Percentiles rank a stretch among this genome's conserved stretches.
These are phyloP conservation scores for Ogataea populi-albae DNA, from an alignment of 805 yeast species.

Conservation along the genomic window DNA sequence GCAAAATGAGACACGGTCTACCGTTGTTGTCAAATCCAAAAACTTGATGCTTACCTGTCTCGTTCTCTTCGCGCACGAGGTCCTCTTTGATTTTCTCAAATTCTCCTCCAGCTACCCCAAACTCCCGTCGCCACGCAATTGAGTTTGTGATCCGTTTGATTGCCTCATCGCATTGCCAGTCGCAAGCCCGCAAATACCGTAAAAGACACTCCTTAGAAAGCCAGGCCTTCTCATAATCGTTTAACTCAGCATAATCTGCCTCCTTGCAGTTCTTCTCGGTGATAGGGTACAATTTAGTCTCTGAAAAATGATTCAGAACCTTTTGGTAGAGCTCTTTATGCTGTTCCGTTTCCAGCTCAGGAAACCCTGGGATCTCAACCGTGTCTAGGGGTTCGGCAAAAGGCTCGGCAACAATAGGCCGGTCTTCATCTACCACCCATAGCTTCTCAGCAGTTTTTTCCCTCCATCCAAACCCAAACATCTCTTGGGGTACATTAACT, in stretches of 20 bases:
- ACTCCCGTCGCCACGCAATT: constrained; percentile 90
- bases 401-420: constrained; percentile 37
- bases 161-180: constrained; percentile 74
- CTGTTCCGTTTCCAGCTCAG: constrained; percentile 40
- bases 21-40: constrained; percentile 85
- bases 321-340: constrained; percentile 56
- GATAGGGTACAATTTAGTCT: constrained; percentile 47
- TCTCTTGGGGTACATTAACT: too few relatives aligned
- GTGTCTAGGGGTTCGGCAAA: constrained; percentile 48
- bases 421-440: constrained; percentile 28
- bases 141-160: constrained; percentile 71
- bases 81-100: constrained; percentile 50
- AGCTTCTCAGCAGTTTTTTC: constrained; percentile 16
- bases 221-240: constrained; percentile 76
- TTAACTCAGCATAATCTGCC: constrained; percentile 36
- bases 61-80: constrained; percentile 63
- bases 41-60: constrained; percentile 87
- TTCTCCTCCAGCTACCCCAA: constrained; percentile 64
- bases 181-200: constrained; percentile 88
- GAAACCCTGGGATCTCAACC: constrained; percentile 43
- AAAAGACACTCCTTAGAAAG: constrained; percentile 84
- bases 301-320: constrained; percentile 58
- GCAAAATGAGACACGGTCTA: constrained; percentile 89
- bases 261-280: constrained; percentile 40
- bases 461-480: constrained; percentile 32